A percentile compares a stretch with the other conserved stretches of the same genome.
Evolutionary conservation across 441 rosid species (phyloP).

Genomic region (Isatis lusitanica): DNA sequence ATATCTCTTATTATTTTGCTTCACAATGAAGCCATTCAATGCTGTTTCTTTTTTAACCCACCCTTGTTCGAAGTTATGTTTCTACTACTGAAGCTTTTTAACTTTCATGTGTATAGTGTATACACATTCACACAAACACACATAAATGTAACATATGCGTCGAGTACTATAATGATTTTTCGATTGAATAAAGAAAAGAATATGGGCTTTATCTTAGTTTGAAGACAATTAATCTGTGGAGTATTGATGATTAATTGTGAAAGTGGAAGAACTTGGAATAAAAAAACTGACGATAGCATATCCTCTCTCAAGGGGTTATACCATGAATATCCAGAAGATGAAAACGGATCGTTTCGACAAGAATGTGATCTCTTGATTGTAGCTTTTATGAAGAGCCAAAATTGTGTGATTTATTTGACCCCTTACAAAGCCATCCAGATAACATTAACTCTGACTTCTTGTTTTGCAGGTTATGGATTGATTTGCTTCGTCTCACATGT

Average conservation of each 20-base stretch:
- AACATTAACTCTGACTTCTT: neutral
- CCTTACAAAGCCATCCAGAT: neutral
- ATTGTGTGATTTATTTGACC: neutral
- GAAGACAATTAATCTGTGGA: neutral
- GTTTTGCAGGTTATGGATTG: neutral
- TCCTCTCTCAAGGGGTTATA: slow-evolving; percentile 27
- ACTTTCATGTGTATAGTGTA: neutral
- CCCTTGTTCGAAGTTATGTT: neutral
- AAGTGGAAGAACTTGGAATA: slow-evolving; percentile 19
- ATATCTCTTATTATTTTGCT: slow-evolving; percentile 20
- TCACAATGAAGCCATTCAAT: slow-evolving; percentile 22
- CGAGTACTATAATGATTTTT: neutral
- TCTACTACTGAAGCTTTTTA: slow-evolving; percentile 2
- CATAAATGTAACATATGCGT: neutral
- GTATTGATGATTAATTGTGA: slow-evolving; percentile 14
- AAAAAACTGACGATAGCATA: slow-evolving; percentile 21
- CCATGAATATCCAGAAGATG: slow-evolving; percentile 35
- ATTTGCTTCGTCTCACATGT: neutral
- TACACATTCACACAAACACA: neutral
- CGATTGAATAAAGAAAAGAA: neutral
- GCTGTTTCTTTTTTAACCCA: neutral
- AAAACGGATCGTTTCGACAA: slow-evolving; percentile 26
- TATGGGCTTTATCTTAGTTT: neutral
- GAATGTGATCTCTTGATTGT: slow-evolving; percentile 21
- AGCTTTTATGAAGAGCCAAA: slow-evolving; percentile 33